phyloP scores from a whole-genome alignment of 2,329 filamentous ascomycete genomes.

The Aspergillus sp. region DNA sequence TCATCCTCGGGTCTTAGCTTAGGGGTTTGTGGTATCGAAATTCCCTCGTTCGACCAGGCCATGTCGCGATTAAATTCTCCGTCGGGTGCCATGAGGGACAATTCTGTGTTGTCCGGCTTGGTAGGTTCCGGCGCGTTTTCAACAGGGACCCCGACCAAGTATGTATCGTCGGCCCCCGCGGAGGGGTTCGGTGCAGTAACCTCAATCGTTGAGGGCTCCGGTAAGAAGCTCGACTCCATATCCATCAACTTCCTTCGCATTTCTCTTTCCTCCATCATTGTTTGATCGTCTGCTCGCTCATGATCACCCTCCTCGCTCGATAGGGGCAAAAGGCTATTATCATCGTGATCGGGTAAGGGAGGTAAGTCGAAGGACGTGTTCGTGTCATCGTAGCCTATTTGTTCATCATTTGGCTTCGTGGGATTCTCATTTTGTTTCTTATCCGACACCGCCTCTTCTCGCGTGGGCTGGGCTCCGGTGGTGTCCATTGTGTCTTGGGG shows the following conservation, averaged over 20 bases:
- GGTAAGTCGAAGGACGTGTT: constrained; percentile 26
- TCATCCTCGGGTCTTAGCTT: constrained; percentile 16
- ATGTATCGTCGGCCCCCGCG: constrained; percentile 44
- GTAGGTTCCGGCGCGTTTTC: constrained; percentile 19
- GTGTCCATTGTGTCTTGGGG: constrained; percentile 22
- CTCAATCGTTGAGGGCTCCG: constrained; percentile 51
- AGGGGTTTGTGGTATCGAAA: constrained; percentile 20
- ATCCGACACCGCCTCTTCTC: constrained; percentile 13
- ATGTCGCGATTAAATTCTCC: constrained; percentile 20
- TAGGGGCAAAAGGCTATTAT: constrained; percentile 32
- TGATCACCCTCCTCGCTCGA: constrained; percentile 34
- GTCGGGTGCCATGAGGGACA: constrained; percentile 27
- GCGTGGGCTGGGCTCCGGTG: constrained; percentile 18
- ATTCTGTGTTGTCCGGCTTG: constrained; percentile 22
- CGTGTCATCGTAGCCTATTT: constrained; percentile 27
- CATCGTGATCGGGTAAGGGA: constrained; percentile 34
- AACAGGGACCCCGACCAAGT: constrained; percentile 39
- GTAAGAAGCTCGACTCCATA: constrained; percentile 63
- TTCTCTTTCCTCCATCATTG: constrained; percentile 55
- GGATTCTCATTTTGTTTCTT: constrained; percentile 19
- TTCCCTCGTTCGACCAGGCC: constrained; percentile 16
- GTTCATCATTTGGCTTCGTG: constrained; percentile 14
- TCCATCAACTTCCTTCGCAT: constrained; percentile 62
- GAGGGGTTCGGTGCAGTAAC: constrained; percentile 27
- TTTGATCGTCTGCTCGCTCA: constrained; percentile 39